Conservation (phyloP, 192 early-diverging fungal genomes). For the Helicostylum pulchrum region DNA sequence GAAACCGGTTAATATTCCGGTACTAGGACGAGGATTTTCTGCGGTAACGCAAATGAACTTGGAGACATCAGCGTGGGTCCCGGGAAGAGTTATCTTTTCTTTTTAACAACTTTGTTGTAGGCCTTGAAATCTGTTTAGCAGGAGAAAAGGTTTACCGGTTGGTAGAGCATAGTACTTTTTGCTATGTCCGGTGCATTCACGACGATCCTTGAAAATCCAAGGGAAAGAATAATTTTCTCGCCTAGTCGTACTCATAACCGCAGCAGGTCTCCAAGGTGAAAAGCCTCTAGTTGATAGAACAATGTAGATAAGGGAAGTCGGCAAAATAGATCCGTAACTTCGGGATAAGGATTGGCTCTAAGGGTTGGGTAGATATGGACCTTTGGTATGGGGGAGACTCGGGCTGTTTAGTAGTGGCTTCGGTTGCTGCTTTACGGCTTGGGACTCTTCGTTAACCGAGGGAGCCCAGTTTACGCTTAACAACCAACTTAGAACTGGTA, state of each 20-base stretch:
- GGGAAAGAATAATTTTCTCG: constrained; percentile 59
- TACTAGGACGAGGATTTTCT: constrained; percentile 64
- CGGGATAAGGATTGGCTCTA: constrained; percentile 83
- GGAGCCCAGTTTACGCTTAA: constrained; percentile 46
- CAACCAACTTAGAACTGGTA: constrained; percentile 79
- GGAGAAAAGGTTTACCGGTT: constrained; percentile 53
- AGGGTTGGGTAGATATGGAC: constrained; percentile 55
- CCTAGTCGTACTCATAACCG: constrained; percentile 75
- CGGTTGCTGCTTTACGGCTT: not conserved
- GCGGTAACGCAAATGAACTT: constrained; percentile 67
- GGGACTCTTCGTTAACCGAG: not conserved
- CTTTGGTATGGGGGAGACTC: not conserved
- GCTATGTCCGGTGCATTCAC: constrained; percentile 58
- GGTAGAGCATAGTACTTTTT: constrained; percentile 52
- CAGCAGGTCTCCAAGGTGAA: constrained; percentile 79
- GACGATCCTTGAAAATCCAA: constrained; percentile 73
- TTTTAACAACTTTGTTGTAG: constrained; percentile 48
- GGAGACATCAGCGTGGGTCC: constrained; percentile 62
- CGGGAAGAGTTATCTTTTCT: constrained; percentile 75
- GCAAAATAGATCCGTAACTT: constrained; percentile 86
- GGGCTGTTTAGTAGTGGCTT: not conserved
- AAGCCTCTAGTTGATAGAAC: constrained; percentile 83
- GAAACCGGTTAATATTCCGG: constrained; percentile 79
- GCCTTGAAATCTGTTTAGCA: constrained; percentile 65
- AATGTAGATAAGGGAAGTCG: constrained; percentile 85